Percentiles rank a stretch among this genome's conserved stretches.
Evolutionary conservation across 805 yeast genomes (phyloP).

Genomic region (Torulaspora gathmanii): DNA sequence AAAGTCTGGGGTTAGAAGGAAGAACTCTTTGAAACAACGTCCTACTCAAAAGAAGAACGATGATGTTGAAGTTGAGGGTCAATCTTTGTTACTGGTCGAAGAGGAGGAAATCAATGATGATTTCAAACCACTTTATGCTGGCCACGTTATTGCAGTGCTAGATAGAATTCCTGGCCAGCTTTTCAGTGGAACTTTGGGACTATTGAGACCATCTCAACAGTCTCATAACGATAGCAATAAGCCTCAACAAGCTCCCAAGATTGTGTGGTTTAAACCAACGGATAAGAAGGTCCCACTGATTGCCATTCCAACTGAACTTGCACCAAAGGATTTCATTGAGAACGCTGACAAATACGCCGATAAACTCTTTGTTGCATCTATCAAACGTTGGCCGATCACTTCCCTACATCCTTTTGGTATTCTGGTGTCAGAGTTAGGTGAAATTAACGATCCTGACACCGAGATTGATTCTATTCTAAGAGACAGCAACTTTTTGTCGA

Average conservation of each 20-base stretch:
- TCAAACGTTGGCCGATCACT: conserved; percentile 98
- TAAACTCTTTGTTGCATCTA: conserved; percentile 86
- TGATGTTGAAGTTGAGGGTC: conserved; percentile 98
- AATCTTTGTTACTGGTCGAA: conserved; percentile 81
- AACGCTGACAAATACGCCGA: conserved; percentile 79
- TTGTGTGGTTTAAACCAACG: conserved; percentile 98
- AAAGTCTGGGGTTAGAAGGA: conserved; percentile 46
- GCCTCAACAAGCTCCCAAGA: conserved; percentile 66
- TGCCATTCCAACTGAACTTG: conserved; percentile 98
- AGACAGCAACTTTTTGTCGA: conserved; percentile 77
- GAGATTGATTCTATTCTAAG: conserved; percentile 86
- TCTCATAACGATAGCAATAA: conserved; percentile 59
- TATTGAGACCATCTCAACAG: conserved; percentile 92
- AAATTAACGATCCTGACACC: conserved; percentile 66
- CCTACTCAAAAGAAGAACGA: conserved; percentile 97
- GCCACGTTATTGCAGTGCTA: conserved; percentile 96
- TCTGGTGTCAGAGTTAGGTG: conserved; percentile 78
- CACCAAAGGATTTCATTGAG: conserved; percentile 91
- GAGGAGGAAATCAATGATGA: conserved; percentile 95
- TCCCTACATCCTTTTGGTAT: conserved; percentile 98
- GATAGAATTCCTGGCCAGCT: conserved; percentile 97
- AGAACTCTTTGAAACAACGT: conserved; percentile 88
- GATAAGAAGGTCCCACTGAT: conserved; percentile 96
- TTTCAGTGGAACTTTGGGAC: conserved; percentile 89
- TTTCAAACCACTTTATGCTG: conserved; percentile 90